These are phyloP conservation scores for Urostyla sp. DNA, from an alignment of 73 alveolate species.

Conservation along the genomic window DNA sequence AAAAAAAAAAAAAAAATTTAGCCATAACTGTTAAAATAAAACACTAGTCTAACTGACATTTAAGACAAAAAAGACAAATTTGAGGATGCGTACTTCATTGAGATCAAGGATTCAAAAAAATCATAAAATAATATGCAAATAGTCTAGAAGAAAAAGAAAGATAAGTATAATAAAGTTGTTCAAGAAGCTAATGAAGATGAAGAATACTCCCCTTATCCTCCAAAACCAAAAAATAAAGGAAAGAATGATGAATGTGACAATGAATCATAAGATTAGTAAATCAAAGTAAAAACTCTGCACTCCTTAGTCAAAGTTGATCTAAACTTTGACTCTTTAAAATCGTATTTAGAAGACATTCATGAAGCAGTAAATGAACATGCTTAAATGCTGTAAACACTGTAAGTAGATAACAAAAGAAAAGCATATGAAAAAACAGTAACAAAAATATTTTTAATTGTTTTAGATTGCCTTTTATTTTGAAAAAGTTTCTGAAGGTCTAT, in stretches of 20 bases:
- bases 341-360: conserved; percentile 40
- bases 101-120: too few relatives aligned
- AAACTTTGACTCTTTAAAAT: conserved; percentile 20
- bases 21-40: too few relatives aligned
- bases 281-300: conserved; percentile 14
- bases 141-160: too few relatives aligned
- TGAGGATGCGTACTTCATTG: too few relatives aligned
- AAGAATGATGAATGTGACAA: neutral
- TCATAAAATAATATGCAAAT: too few relatives aligned
- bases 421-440: conserved; percentile 19
- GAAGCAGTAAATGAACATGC: conserved; percentile 54
- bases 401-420: conserved; percentile 18
- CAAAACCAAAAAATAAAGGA: neutral
- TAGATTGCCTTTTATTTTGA: conserved; percentile 26
- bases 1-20: too few relatives aligned
- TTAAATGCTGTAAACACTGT: neutral
- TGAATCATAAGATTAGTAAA: too few relatives aligned
- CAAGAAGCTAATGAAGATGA: conserved; percentile 42
- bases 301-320: conserved; percentile 25
- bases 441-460: neutral
- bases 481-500: conserved; percentile 57
- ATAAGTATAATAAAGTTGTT: neutral
- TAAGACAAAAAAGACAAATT: too few relatives aligned
- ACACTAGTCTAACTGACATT: too few relatives aligned
- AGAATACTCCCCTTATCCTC: conserved; percentile 11